Conservation (phyloP, 345 rosid genomes). For the Odontarrhena argentea region DNA sequence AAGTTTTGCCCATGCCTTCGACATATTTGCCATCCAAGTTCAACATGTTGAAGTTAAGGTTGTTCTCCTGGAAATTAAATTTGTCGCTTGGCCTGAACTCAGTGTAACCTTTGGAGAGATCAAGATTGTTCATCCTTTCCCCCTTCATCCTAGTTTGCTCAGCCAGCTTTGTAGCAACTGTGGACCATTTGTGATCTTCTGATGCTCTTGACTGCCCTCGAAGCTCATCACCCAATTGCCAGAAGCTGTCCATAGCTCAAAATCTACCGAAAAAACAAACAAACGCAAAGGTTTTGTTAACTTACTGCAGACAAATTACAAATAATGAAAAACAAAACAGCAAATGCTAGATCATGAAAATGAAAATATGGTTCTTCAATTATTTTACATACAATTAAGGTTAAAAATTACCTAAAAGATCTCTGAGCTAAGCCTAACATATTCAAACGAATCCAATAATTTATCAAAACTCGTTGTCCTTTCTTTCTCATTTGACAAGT, state of each 20-base stretch:
- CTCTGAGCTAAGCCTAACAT: too few species aligned
- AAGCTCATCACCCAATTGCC: conserved; percentile 97
- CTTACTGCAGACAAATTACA: neutral
- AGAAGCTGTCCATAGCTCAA: conserved; percentile 57
- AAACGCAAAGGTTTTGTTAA: neutral
- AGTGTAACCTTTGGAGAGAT: conserved; percentile 68
- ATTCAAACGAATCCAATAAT: too few species aligned
- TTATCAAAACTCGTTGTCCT: too few species aligned
- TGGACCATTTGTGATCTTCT: conserved; percentile 86
- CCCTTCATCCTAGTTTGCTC: conserved; percentile 83
- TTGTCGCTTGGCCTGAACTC: conserved; percentile 69
- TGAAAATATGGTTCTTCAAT: too few species aligned
- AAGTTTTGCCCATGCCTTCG: conserved; percentile 58
- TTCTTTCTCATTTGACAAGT: neutral
- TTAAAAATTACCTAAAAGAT: too few species aligned
- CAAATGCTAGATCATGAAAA: too few species aligned
- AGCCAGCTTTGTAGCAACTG: conserved; percentile 87
- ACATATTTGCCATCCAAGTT: conserved; percentile 64
- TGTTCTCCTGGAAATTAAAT: conserved; percentile 77
- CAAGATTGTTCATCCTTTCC: conserved; percentile 88
- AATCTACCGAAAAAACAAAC: conserved; percentile 1
- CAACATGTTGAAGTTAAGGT: conserved; percentile 80
- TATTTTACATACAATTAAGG: too few species aligned
- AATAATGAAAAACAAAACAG: neutral
- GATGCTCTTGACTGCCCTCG: conserved; percentile 82